Percentiles rank a stretch among this genome's conserved stretches.
phyloP scores from a whole-genome alignment of 176 grass and related monocot genomes.

The Ananas comosus region DNA sequence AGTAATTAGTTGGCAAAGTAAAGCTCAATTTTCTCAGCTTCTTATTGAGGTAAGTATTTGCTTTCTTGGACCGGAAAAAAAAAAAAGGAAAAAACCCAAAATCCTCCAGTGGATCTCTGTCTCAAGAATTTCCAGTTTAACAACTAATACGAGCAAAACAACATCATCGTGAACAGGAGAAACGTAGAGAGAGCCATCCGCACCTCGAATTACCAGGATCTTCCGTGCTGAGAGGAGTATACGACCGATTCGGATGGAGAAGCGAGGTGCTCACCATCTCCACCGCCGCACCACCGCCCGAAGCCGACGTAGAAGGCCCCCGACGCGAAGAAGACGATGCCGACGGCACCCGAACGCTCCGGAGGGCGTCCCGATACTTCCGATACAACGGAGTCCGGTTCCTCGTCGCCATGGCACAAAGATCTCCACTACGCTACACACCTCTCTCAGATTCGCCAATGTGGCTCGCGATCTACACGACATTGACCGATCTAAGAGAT shows the following conservation, averaged over 20 bases:
- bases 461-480: no score
- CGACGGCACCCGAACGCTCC: conserved; percentile 53
- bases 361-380: conserved; percentile 94
- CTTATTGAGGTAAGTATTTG: no score
- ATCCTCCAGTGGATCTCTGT: no score
- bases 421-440: no score
- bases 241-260: conserved; percentile 54
- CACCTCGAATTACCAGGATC: conserved; percentile 72
- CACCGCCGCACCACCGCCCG: conserved; percentile 42
- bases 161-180: background rate
- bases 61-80: no score
- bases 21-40: no score
- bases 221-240: conserved; percentile 87
- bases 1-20: no score
- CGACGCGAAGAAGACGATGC: background rate
- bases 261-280: conserved; percentile 65
- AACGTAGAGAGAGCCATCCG: background rate
- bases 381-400: conserved; percentile 79
- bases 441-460: no score
- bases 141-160: background rate
- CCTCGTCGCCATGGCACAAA: conserved; percentile 66
- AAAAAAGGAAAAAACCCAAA: no score
- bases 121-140: no score
- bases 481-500: no score
- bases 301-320: conserved; percentile 21